Percentiles rank a stretch among this genome's conserved stretches.
Evolutionary conservation across 768 basidiomycete species (phyloP).

Genomic region (Erythrobasidium yunnanense): DNA sequence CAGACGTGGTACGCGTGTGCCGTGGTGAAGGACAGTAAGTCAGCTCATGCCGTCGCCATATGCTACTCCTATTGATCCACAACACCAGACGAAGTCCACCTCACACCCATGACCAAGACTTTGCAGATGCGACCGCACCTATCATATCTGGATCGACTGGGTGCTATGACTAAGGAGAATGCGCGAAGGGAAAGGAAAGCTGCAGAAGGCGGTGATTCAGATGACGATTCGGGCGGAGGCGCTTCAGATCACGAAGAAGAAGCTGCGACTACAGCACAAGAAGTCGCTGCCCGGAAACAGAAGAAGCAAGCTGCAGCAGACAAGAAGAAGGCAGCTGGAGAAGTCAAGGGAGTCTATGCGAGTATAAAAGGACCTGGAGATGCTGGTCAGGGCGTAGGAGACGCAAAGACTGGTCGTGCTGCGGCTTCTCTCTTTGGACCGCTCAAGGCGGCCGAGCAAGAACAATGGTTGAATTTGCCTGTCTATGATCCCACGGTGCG

Average conservation of each 20-base stretch:
- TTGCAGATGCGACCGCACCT: conserved; percentile 40
- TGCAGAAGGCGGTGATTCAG: conserved; percentile 32
- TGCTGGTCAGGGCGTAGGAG: not conserved
- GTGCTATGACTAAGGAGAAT: conserved; percentile 29
- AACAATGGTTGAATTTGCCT: conserved; percentile 20
- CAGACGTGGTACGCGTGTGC: conserved; percentile 39
- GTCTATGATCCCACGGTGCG: conserved; percentile 18
- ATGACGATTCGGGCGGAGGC: not conserved
- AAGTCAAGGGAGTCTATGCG: conserved; percentile 9
- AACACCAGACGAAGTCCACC: conserved; percentile 37
- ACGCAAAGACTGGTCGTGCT: conserved; percentile 18
- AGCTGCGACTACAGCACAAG: conserved; percentile 10
- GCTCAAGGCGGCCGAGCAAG: conserved; percentile 18
- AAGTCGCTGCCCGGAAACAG: conserved; percentile 1
- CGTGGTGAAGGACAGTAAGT: conserved; percentile 38
- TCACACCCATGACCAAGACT: conserved; percentile 38
- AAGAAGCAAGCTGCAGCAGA: conserved; percentile 15
- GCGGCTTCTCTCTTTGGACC: conserved; percentile 29
- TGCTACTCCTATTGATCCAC: not conserved
- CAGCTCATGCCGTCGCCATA: not conserved
- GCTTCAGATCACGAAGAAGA: conserved; percentile 19
- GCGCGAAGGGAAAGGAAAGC: conserved; percentile 29
- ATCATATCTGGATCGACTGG: conserved; percentile 39
- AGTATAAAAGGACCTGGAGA: conserved; percentile 5
- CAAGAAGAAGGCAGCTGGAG: conserved; percentile 7